Base-by-base conservation (phyloP, 2,329 filamentous ascomycete species). In the Metarhizium anisopliae region DNA sequence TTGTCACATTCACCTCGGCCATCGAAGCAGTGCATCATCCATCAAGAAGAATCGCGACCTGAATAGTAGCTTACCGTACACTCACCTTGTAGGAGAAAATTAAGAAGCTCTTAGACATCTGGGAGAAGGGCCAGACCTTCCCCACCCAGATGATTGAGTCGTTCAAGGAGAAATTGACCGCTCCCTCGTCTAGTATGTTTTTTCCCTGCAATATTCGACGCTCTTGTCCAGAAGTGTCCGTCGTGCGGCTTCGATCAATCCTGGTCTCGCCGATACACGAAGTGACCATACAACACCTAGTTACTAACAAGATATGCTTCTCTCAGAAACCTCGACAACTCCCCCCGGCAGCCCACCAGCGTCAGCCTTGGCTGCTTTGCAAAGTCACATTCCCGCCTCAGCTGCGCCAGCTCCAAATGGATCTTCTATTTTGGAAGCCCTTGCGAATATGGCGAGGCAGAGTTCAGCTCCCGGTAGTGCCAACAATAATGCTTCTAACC, bases 81-180 rank as follows among this genome's bases (percentile, higher is more conserved):
- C 63, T 69, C 67, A 61, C 68, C 62, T 69, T 85, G 77, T 87
- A 94, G 89, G 90, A 95, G 70, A 97, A 96, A 77, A 93, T 97
- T 72, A 74, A 73, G 63, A 97, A 97, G 72, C 82, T 99, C 64
- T 78, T 97, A 74, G 92, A 96, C 69, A 99, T 99, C 63, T 99
- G 94, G 94, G 92, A 96, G 70, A 94, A 94, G 67, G 90, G 90
- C 61, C 86, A 88, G 68, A 97, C 92, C 25, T 97, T 99, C 71
- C 91, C 94, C 30, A 70, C 80, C 47, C 72, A 85, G 54, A 86
- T 96, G 83, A 82, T 99, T 64, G 78, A 79, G 59, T 83, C 83
- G 42, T 95, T 95, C 79, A 93, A 90, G 74, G 81, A 89, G 68
- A 92, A 89, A 72, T 71, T 95, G 65, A 86, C 79, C 60, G 78